Evolutionary conservation across 768 basidiomycete species (phyloP).

Genomic region (Auriscalpium microsporum): DNA sequence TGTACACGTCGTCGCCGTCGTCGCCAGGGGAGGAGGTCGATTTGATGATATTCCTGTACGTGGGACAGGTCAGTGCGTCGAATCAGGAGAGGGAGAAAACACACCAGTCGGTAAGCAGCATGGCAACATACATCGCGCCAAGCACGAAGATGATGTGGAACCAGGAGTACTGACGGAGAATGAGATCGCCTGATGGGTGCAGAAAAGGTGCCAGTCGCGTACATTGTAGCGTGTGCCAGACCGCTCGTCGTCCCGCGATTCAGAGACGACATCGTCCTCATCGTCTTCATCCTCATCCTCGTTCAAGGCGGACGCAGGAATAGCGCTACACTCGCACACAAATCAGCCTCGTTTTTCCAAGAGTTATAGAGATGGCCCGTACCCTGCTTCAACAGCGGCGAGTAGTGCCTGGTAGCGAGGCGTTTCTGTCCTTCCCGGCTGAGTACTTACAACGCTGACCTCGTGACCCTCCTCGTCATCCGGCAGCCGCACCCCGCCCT

Average conservation of each 20-base stretch:
- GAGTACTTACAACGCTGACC: constrained; percentile 68
- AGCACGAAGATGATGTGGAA: constrained; percentile 98
- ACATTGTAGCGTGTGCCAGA: constrained; percentile 93
- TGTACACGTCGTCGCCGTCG: constrained; percentile 72
- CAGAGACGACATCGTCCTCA: constrained; percentile 62
- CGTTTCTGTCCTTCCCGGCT: constrained; percentile 76
- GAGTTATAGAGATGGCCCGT: constrained; percentile 17
- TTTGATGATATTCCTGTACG: constrained; percentile 65
- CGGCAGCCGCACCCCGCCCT: constrained; percentile 55
- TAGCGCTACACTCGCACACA: constrained; percentile 43
- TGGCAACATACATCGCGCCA: constrained; percentile 95
- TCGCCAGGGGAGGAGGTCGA: constrained; percentile 34
- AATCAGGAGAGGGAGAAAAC: constrained; percentile 23
- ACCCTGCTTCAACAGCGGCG: constrained; percentile 96
- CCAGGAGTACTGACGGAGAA: constrained; percentile 77
- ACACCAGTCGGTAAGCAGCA: constrained; percentile 94
- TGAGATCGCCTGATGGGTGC: constrained; percentile 3
- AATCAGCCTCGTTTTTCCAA: not conserved
- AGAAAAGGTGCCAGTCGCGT: constrained; percentile 19
- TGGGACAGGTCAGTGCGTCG: not conserved
- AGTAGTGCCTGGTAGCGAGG: constrained; percentile 90
- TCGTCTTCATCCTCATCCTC: constrained; percentile 66
- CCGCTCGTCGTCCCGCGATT: constrained; percentile 85
- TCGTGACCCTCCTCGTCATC: constrained; percentile 52
- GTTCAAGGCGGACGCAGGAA: constrained; percentile 84